Evolutionary conservation across 2,329 filamentous ascomycete species (phyloP).

Genomic region (Talaromyces sp.): DNA sequence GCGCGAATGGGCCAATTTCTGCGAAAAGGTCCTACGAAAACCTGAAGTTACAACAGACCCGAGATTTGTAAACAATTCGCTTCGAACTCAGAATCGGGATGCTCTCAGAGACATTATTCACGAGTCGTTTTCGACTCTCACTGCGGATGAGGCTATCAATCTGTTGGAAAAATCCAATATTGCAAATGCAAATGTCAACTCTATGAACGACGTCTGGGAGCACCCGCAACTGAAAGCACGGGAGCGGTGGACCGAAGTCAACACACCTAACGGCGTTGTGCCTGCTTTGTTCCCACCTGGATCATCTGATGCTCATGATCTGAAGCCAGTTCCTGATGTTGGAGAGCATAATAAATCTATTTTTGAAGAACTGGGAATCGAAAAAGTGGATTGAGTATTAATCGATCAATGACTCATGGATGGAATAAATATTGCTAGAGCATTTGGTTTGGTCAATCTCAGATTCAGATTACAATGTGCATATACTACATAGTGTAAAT

Average conservation of each 20-base stretch:
- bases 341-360: conserved; percentile 50
- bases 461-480: not conserved
- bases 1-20: conserved; percentile 52
- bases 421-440: not conserved
- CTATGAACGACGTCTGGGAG: conserved; percentile 52
- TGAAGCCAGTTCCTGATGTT: conserved; percentile 42
- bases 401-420: not conserved
- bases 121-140: conserved; percentile 35
- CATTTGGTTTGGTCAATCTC: not conserved
- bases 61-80: conserved; percentile 46
- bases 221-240: conserved; percentile 51
- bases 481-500: not conserved
- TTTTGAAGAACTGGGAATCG: conserved; percentile 41
- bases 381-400: not conserved
- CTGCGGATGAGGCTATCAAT: conserved; percentile 37
- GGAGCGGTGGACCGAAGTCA: conserved; percentile 48
- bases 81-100: conserved; percentile 45
- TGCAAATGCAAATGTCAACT: conserved; percentile 53
- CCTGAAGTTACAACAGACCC: conserved; percentile 40
- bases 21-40: conserved; percentile 42
- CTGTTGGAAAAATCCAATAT: conserved; percentile 47
- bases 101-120: conserved; percentile 45
- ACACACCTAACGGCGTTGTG: conserved; percentile 44
- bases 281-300: conserved; percentile 51
- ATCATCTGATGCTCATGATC: conserved; percentile 24